Conservation (phyloP, 192 early-diverging fungal genomes). For the Coemansia sp. region DNA sequence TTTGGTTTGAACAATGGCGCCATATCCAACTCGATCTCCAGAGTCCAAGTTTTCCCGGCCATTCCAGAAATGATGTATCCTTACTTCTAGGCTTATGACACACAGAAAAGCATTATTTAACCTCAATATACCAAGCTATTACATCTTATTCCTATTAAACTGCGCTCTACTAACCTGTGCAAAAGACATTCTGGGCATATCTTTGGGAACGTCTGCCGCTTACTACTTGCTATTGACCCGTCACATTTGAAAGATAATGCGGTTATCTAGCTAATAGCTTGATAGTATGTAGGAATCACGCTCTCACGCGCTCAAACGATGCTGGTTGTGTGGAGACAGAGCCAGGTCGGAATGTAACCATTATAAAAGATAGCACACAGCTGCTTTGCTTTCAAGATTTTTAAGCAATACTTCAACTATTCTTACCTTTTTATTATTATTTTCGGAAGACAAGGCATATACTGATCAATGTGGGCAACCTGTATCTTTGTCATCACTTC, state of each 20-base stretch:
- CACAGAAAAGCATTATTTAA: background rate
- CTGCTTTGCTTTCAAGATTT: background rate
- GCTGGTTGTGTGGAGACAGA: background rate
- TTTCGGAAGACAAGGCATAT: background rate
- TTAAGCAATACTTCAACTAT: background rate
- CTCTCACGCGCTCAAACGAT: background rate
- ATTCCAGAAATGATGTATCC: constrained; percentile 9
- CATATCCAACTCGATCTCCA: constrained; percentile 46
- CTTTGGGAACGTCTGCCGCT: background rate
- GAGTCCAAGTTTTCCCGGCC: constrained; percentile 34
- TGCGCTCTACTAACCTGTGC: background rate
- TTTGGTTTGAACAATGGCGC: constrained; percentile 42
- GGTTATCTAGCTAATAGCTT: background rate
- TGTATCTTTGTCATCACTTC: constrained; percentile 1
- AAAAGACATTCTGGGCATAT: background rate
- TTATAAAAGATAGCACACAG: background rate
- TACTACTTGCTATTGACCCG: background rate
- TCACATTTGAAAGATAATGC: background rate
- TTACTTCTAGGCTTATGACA: background rate
- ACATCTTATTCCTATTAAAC: too few species aligned
- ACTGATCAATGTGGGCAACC: background rate
- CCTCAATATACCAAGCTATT: background rate
- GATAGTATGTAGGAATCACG: background rate
- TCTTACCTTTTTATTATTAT: too few species aligned
- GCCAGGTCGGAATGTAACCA: too few species aligned